phyloP scores from a whole-genome alignment of 106 monocot species.

The Iris macrosiphon region DNA sequence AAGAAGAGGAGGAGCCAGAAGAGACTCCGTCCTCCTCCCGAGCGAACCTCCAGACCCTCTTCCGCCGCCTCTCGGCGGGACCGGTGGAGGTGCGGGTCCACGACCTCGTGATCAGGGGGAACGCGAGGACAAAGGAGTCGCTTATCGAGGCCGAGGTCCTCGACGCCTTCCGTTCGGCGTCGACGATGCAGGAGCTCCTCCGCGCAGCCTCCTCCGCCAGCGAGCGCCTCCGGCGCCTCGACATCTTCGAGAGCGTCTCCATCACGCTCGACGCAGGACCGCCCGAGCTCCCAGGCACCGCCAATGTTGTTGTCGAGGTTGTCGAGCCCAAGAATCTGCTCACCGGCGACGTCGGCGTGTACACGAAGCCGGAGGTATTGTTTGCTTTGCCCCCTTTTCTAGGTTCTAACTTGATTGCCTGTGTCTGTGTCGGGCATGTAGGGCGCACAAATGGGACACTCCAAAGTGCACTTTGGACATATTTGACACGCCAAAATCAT shows the following conservation, averaged over 20 bases:
- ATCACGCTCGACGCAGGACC: conserved; percentile 67
- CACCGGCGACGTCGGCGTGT: conserved; percentile 34
- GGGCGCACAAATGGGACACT: background rate
- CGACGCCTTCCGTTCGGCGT: conserved; percentile 23
- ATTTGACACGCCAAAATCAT: background rate
- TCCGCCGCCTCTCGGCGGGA: conserved; percentile 22
- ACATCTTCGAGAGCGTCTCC: conserved; percentile 44
- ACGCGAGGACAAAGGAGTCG: conserved; percentile 42
- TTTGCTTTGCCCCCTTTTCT: no score
- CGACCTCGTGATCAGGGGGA: conserved; percentile 52
- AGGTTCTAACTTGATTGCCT: background rate
- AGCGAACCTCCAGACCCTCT: conserved; percentile 10
- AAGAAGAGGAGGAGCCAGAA: conserved; percentile 19
- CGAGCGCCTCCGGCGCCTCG: conserved; percentile 32
- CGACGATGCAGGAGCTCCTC: conserved; percentile 58
- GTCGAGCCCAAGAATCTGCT: conserved; percentile 38
- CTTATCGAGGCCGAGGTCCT: conserved; percentile 62
- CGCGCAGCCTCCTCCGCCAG: conserved; percentile 40
- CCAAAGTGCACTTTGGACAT: background rate
- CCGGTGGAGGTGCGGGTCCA: conserved; percentile 52
- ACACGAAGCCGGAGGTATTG: conserved; percentile 39
- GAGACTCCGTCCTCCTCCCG: conserved; percentile 6
- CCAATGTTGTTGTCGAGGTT: conserved; percentile 53
- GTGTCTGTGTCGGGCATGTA: no score
- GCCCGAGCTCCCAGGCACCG: conserved; percentile 49